These are phyloP conservation scores for Furcasterigmium furcatum DNA, from an alignment of 2,329 filamentous ascomycete species.

Conservation along the genomic window DNA sequence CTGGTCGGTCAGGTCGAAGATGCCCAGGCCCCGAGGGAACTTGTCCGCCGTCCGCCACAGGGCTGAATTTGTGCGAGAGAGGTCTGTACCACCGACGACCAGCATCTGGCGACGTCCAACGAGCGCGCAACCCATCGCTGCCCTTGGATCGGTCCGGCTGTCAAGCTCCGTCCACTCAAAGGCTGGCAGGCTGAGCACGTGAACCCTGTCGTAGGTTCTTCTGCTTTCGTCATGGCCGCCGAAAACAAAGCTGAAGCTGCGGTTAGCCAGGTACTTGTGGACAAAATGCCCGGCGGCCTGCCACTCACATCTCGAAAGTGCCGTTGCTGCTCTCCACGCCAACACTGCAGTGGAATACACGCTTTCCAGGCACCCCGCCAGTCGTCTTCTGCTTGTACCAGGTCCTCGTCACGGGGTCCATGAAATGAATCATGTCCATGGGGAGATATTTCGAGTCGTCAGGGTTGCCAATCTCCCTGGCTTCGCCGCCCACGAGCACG, in stretches of 20 bases:
- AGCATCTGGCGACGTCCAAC: not conserved
- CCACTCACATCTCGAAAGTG: conserved; percentile 32
- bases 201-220: not conserved
- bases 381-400: conserved; percentile 30
- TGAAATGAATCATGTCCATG: conserved; percentile 25
- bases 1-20: conserved; percentile 35
- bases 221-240: not conserved
- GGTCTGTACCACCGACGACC: not conserved
- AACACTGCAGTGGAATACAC: too few species aligned
- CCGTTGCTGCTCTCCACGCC: conserved; percentile 24
- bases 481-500: conserved; percentile 25
- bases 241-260: not conserved
- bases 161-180: not conserved
- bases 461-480: not conserved
- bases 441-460: conserved; percentile 10
- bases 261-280: not conserved
- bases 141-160: not conserved
- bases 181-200: not conserved
- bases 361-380: conserved; percentile 22
- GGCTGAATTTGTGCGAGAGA: not conserved
- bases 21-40: conserved; percentile 30
- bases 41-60: conserved; percentile 17
- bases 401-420: conserved; percentile 24
- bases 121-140: not conserved
- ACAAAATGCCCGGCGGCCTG: not conserved